Evolutionary conservation across 495 filamentous ascomycete genomes (phyloP), one percentile per base, ranked within the genome.

Genomic region (Xylaria flabelliformis): DNA sequence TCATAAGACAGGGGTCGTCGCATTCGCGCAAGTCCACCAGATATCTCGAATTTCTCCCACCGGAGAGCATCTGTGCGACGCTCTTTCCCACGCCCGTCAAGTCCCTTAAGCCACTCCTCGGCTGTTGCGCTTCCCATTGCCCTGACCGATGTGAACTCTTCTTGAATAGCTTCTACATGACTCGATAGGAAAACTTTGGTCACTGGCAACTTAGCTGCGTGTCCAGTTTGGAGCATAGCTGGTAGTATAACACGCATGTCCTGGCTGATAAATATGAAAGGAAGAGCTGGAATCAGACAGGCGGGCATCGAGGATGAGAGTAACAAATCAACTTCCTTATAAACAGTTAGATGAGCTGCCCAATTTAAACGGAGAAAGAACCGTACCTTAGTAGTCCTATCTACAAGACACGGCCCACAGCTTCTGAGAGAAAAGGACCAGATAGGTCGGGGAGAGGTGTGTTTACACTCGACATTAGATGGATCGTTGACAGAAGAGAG

Each of bases 81-180:
- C 41, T 88, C 83, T 70, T 86, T 87, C n/a, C 91, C 90, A 69
- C 87, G 85, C 13, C 72, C 79, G 51, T 86, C 86, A 3, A 94
- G 85, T 15, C 92, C 91, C 79, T 93, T 94, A 7, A 90, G 79
- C 92, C 92, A 95, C 77, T 93, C 91, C 58, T 91, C 90, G 21
- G 86, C 85, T 10, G 89, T 85, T 19, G 90, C 89, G 5, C 82
- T 68, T 26, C 91, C 91, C 75, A 90, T 85, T 12, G 82, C 80
- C 67, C 85, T 87, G 58, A 88, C 91, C 1, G 87, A 82, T 26
- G 85, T 77, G 66, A 91, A 88, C 67, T 91, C 86, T 58, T 79
- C 70, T 66, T 85, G 82, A 50, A 94, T 85, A 3, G 71, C 76
- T 32, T 83, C 78, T 15, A 93, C 80, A 69, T 93, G 88, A 19